Percentiles rank a stretch among this genome's conserved stretches.
Evolutionary conservation across 495 filamentous ascomycete genomes (phyloP).

Genomic region (Hypoxylon fragiforme): DNA sequence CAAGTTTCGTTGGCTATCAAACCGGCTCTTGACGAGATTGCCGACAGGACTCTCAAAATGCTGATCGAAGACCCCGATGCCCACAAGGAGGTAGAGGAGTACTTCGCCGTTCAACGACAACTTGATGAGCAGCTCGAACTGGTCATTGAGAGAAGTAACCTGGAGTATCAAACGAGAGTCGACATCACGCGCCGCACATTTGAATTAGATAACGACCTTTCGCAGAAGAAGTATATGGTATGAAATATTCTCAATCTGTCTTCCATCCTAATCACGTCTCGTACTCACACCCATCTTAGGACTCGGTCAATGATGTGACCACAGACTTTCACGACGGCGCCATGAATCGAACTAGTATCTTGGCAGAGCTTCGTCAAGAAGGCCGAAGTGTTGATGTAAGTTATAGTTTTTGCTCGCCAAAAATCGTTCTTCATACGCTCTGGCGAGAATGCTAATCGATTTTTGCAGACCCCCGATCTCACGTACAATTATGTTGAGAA

Average conservation of each 20-base stretch:
- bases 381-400: slow-evolving; percentile 47
- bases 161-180: slow-evolving; percentile 13
- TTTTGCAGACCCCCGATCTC: slow-evolving; percentile 37
- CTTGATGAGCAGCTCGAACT: slow-evolving; percentile 37
- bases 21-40: slow-evolving; percentile 48
- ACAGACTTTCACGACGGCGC: slow-evolving; percentile 45
- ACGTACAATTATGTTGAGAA: slow-evolving; percentile 40
- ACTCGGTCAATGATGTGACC: slow-evolving; percentile 33
- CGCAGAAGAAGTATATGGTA: slow-evolving; percentile 31
- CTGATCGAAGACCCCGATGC: slow-evolving; percentile 37
- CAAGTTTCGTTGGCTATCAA: slow-evolving; percentile 44
- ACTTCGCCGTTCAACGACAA: slow-evolving; percentile 29
- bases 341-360: slow-evolving; percentile 37
- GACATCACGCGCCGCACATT: slow-evolving; percentile 22
- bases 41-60: slow-evolving; percentile 43
- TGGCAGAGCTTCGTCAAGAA: slow-evolving; percentile 43
- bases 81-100: slow-evolving; percentile 41
- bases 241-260: no score
- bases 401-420: slow-evolving; percentile 39
- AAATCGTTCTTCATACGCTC: not conserved
- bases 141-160: slow-evolving; percentile 20
- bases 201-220: slow-evolving; percentile 10
- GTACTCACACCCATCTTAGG: slow-evolving; percentile 24
- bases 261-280: slow-evolving; percentile 10
- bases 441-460: slow-evolving; percentile 16